Base-by-base conservation (phyloP, 371 early-diverging fungal species). In the Capillidium heterosporum region DNA sequence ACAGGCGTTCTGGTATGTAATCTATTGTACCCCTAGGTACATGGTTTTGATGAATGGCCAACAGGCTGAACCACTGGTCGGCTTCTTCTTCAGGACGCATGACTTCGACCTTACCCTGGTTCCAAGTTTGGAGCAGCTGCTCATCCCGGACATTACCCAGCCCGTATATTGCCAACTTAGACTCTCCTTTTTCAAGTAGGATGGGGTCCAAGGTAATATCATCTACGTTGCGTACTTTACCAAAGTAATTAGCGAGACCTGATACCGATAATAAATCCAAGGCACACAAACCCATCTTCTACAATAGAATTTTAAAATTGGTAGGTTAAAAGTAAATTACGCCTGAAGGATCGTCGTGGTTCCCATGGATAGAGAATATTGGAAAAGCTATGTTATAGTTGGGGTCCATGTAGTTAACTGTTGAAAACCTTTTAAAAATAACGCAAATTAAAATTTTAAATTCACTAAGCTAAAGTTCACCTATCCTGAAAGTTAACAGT, bases 271-370 rank as follows among this genome's bases (percentile, higher is more conserved):
- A 69, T 32, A 95, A 63, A 64, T 98, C 91, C 54, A 97, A 67
- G 0, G 95, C 87, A 53, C 87, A 85, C 43, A 93, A 65, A 59
- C 78, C 79, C 27, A 85, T 82, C 49, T 84, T 77, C 71, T 76
- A 24, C 5, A 15, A 2, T 46, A 21, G 1, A 28, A 19, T 31
- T 3, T 57, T 11, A 21, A 11, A 17, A 10, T 41, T 21, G 21
- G 42, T 43, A 3, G 24, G 19, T 42, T 31, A 1, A 7, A 53
- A 13, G 17, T 15, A 46, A 40, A 67, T 67, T 57, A 81, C 74
- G 4, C 97, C 98, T 13, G 84, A 75, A 4, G 99, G 99, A 75
- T 98, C 99, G 64, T 99, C 99, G 63, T 99, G 99, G 71, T 99
- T 99, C 0, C 99, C 99, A 65, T 99, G 98, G 41, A 99, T 99